These are phyloP conservation scores for Alternaria burnsii DNA, from an alignment of 2,329 filamentous ascomycete genomes.

Conservation along the genomic window DNA sequence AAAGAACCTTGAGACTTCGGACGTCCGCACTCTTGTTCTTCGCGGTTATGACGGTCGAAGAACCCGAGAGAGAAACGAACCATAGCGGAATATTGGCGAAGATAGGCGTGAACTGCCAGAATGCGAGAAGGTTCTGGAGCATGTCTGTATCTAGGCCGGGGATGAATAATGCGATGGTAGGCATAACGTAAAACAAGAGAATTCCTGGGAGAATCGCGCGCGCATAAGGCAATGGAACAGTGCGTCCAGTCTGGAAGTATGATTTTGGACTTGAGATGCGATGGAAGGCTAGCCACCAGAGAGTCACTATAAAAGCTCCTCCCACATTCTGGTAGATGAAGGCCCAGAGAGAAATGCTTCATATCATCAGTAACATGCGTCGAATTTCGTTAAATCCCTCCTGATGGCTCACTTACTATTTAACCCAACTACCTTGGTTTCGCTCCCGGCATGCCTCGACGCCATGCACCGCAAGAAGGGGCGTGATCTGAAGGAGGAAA, in stretches of 20 bases:
- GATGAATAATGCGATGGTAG: constrained; percentile 22
- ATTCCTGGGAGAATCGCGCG: constrained; percentile 20
- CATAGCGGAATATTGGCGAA: constrained; percentile 27
- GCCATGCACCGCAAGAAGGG: constrained; percentile 18
- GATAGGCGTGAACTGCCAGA: constrained; percentile 26
- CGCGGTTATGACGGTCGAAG: constrained; percentile 1
- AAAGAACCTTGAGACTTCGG: constrained; percentile 19
- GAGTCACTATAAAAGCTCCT: constrained; percentile 17
- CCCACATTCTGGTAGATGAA: constrained; percentile 28
- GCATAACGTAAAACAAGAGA: constrained; percentile 21
- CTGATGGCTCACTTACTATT: constrained; percentile 20
- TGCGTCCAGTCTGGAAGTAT: constrained; percentile 25
- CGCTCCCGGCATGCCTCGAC: constrained; percentile 28
- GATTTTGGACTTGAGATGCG: constrained; percentile 17
- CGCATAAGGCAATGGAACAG: constrained; percentile 23
- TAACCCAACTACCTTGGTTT: constrained; percentile 25
- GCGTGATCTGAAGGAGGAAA: constrained; percentile 20
- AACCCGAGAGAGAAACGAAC: constrained; percentile 20
- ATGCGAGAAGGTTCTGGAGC: constrained; percentile 20
- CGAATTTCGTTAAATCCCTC: not conserved
- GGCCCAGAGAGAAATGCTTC: constrained; percentile 19
- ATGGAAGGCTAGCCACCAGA: constrained; percentile 26
- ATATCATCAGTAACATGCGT: not conserved
- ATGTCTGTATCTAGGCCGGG: constrained; percentile 7
- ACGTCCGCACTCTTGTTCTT: constrained; percentile 21